Percentiles rank a stretch among this genome's conserved stretches.
phyloP scores from a whole-genome alignment of 1,284 basidiomycete species.

The Psilocybe mexicana region DNA sequence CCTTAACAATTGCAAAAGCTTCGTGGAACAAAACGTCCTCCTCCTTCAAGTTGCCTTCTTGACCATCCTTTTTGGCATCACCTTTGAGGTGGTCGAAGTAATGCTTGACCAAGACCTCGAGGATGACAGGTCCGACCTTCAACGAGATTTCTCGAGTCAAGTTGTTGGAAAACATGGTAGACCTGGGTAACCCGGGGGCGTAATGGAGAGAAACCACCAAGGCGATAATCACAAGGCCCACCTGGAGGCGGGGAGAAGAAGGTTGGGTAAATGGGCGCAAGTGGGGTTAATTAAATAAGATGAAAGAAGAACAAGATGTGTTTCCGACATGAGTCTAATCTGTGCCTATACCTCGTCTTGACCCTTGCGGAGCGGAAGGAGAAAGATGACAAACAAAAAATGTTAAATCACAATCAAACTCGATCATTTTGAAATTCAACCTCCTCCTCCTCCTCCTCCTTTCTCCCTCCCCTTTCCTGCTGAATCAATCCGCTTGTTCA shows the following conservation, averaged over 20 bases:
- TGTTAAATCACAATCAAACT: too few species aligned
- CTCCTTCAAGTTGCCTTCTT: constrained; percentile 55
- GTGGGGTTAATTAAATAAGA: background rate
- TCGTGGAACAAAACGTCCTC: constrained; percentile 85
- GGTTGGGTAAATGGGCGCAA: background rate
- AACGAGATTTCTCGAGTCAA: constrained; percentile 64
- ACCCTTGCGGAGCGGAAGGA: background rate
- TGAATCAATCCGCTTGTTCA: too few species aligned
- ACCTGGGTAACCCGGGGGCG: background rate
- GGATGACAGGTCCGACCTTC: constrained; percentile 69
- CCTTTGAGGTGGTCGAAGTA: constrained; percentile 70
- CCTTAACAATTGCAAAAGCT: constrained; percentile 81
- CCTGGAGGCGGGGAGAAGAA: background rate
- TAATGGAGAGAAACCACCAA: background rate
- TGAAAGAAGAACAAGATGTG: too few species aligned
- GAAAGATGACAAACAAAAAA: background rate
- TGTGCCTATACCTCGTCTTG: background rate
- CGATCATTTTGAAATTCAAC: too few species aligned
- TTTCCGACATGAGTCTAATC: background rate
- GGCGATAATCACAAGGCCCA: background rate
- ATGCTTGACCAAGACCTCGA: constrained; percentile 82
- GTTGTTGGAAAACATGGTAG: constrained; percentile 23
- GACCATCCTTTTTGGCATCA: constrained; percentile 32
- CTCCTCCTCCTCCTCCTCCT: too few species aligned
- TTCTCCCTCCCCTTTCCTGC: too few species aligned